Percentiles rank a stretch among this genome's conserved stretches.
These are phyloP conservation scores for Verticillium albo-atrum DNA, from an alignment of 2,329 filamentous ascomycete genomes.

Conservation along the genomic window DNA sequence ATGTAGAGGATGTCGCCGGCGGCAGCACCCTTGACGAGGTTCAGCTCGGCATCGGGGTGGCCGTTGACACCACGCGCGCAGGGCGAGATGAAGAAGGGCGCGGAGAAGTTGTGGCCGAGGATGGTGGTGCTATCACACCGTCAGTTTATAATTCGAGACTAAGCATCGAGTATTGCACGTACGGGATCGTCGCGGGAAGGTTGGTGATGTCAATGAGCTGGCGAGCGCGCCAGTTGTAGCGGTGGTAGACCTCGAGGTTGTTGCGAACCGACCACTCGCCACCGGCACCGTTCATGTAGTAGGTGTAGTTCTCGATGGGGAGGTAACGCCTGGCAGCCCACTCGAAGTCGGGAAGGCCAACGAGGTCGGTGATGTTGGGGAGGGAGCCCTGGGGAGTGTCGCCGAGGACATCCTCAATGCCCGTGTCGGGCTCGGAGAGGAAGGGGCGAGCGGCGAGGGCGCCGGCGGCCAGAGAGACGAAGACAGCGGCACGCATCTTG, in stretches of 20 bases:
- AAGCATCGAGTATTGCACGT: slow-evolving; percentile 3
- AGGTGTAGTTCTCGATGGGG: slow-evolving; percentile 44
- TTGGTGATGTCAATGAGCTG: slow-evolving; percentile 45
- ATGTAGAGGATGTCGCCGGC: slow-evolving; percentile 47
- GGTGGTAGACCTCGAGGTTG: slow-evolving; percentile 49
- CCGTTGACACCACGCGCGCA: slow-evolving; percentile 39
- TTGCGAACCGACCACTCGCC: slow-evolving; percentile 54
- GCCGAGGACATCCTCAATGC: slow-evolving; percentile 32
- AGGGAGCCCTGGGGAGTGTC: slow-evolving; percentile 29
- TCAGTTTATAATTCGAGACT: not conserved
- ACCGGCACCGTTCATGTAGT: slow-evolving; percentile 51
- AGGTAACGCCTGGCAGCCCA: slow-evolving; percentile 45
- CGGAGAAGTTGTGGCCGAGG: slow-evolving; percentile 47
- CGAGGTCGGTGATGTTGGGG: slow-evolving; percentile 36
- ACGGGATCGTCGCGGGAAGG: slow-evolving; percentile 32
- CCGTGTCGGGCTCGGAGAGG: slow-evolving; percentile 41
- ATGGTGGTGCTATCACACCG: slow-evolving; percentile 35
- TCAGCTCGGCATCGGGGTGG: slow-evolving; percentile 41
- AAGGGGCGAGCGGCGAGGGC: slow-evolving; percentile 37
- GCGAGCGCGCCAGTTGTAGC: slow-evolving; percentile 42
- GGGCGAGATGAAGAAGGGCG: slow-evolving; percentile 51
- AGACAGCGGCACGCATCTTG: slow-evolving; percentile 21
- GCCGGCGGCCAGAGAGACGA: slow-evolving; percentile 23
- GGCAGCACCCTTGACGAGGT: slow-evolving; percentile 44
- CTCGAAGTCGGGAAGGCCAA: slow-evolving; percentile 50